Conservation (phyloP, 306 rosid species). For the Dryas drummondii region DNA sequence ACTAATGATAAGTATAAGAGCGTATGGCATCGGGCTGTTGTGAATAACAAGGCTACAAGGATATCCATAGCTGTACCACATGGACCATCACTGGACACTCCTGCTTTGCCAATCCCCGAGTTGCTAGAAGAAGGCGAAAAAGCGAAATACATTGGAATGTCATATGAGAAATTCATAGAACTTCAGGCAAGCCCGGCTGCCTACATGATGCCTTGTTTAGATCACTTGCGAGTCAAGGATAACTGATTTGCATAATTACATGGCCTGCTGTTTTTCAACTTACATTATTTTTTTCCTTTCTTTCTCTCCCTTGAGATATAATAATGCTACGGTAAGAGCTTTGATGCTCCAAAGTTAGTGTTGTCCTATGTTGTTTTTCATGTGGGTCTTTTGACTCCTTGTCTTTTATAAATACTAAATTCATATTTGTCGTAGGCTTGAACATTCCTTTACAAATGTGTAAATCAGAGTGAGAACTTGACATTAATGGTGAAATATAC, state of each 20-base stretch:
- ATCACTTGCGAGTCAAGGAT: slow-evolving; percentile 31
- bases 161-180: slow-evolving; percentile 39
- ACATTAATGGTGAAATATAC: too few species aligned
- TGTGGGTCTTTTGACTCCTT: too few species aligned
- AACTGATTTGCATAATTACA: neutral
- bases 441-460: too few species aligned
- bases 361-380: too few species aligned
- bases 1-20: slow-evolving; percentile 60
- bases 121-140: slow-evolving; percentile 31
- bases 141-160: slow-evolving; percentile 43
- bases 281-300: too few species aligned
- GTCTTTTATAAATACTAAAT: too few species aligned
- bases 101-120: slow-evolving; percentile 43
- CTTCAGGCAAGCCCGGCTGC: slow-evolving; percentile 39
- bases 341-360: too few species aligned
- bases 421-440: too few species aligned
- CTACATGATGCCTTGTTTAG: slow-evolving; percentile 32
- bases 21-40: slow-evolving; percentile 45
- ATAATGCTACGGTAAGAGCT: too few species aligned
- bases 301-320: too few species aligned
- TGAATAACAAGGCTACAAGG: slow-evolving; percentile 49
- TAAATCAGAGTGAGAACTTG: too few species aligned
- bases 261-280: too few species aligned
- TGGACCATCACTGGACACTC: slow-evolving; percentile 50
- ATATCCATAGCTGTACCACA: slow-evolving; percentile 42